Evolutionary conservation across 2,329 filamentous ascomycete species (phyloP).

Genomic region (Sporothrix brasiliensis): DNA sequence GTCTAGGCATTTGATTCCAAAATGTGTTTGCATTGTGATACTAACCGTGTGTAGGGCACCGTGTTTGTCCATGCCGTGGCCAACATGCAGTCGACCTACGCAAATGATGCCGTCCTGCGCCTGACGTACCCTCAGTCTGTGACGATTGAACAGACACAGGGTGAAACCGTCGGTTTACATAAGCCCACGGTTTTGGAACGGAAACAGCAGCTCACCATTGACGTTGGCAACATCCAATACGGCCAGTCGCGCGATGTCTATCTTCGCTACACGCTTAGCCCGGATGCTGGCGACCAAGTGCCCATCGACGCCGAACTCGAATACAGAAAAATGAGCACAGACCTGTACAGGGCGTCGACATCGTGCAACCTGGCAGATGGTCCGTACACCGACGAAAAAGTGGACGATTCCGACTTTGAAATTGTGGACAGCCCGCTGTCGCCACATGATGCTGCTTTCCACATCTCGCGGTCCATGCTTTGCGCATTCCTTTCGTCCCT

Average conservation of each 20-base stretch:
- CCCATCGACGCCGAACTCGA: constrained; percentile 44
- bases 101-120: constrained; percentile 50
- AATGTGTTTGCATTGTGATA: neutral
- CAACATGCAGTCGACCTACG: constrained; percentile 62
- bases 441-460: constrained; percentile 51
- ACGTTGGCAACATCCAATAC: constrained; percentile 59
- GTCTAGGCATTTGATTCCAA: neutral
- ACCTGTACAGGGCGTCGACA: neutral
- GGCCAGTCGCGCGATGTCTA: constrained; percentile 63
- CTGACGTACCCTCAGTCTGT: constrained; percentile 47
- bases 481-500: constrained; percentile 54
- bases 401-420: neutral
- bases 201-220: constrained; percentile 43
- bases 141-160: constrained; percentile 47
- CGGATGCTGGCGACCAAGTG: constrained; percentile 2
- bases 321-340: constrained; percentile 42
- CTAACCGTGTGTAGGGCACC: constrained; percentile 46
- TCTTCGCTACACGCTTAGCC: constrained; percentile 44
- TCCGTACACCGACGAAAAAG: neutral
- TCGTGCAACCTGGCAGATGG: constrained; percentile 6
- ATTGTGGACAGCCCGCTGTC: constrained; percentile 37
- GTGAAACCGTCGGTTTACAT: constrained; percentile 45
- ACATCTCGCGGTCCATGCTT: constrained; percentile 54
- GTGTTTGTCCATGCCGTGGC: constrained; percentile 65
- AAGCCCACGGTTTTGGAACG: constrained; percentile 21